Conservation (phyloP, 305 asterid species). For the Solanum hybrid region DNA sequence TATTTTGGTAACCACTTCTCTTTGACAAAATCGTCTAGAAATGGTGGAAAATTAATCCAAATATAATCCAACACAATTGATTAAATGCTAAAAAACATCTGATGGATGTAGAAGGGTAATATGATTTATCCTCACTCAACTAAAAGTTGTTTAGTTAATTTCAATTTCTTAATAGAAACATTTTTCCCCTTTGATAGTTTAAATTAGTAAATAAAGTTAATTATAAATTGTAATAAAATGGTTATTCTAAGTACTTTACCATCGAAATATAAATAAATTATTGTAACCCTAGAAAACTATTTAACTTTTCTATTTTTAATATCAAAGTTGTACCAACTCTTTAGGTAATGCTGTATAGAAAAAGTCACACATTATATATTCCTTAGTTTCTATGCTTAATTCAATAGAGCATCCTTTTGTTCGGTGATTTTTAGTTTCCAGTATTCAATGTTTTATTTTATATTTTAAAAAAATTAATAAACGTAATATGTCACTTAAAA, state of each 20-base stretch:
- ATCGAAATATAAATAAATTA: no score
- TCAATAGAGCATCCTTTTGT: neutral
- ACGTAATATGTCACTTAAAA: neutral
- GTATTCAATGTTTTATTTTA: neutral
- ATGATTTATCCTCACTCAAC: neutral
- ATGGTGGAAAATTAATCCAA: neutral
- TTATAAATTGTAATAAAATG: neutral
- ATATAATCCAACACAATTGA: neutral
- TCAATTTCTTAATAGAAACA: neutral
- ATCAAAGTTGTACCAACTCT: neutral
- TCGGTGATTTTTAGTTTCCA: neutral
- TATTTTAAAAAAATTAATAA: no score
- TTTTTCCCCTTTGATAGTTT: neutral
- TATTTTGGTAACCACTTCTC: neutral
- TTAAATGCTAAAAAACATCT: neutral
- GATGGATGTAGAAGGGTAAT: neutral
- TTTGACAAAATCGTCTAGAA: neutral
- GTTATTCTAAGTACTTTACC: no score
- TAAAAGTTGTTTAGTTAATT: neutral
- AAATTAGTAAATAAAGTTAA: neutral
- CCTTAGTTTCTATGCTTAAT: neutral
- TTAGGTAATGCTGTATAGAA: neutral
- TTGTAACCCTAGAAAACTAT: no score
- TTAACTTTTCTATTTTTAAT: no score
- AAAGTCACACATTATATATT: neutral